Conservation (phyloP, 495 filamentous ascomycete species). For the Chlorociboria aeruginascens region DNA sequence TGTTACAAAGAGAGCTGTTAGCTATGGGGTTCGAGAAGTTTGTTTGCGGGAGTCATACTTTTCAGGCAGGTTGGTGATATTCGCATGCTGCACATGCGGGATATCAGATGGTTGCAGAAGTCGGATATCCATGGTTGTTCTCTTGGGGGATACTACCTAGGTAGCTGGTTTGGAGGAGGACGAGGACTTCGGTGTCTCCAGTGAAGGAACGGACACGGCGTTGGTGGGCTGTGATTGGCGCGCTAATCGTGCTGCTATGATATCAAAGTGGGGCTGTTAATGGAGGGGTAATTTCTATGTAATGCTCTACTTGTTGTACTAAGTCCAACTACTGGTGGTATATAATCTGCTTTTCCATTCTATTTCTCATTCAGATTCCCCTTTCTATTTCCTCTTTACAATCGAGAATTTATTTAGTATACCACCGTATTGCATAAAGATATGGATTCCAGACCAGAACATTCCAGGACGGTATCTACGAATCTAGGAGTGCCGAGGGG, state of each 20-base stretch:
- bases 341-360: neutral
- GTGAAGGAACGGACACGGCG: neutral
- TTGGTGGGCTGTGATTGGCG: neutral
- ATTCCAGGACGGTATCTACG: conserved; percentile 1
- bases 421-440: neutral
- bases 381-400: neutral
- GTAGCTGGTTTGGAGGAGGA: neutral
- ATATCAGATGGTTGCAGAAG: conserved; percentile 66
- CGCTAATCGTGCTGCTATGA: neutral
- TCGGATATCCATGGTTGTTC: conserved; percentile 61
- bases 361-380: neutral
- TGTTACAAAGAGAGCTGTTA: conserved; percentile 1
- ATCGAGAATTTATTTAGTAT: neutral
- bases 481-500: conserved; percentile 12
- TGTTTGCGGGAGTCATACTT: conserved; percentile 32
- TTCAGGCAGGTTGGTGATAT: conserved; percentile 97
- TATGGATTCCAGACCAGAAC: conserved; percentile 1
- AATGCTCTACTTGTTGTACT: neutral
- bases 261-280: neutral
- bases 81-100: conserved; percentile 91
- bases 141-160: neutral
- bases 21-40: neutral
- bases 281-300: neutral
- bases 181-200: neutral
- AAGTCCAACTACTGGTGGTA: neutral